Evolutionary conservation across 305 asterid species (phyloP), one percentile per base, ranked within the genome.

Genomic region (Fraxinus platypoda): DNA sequence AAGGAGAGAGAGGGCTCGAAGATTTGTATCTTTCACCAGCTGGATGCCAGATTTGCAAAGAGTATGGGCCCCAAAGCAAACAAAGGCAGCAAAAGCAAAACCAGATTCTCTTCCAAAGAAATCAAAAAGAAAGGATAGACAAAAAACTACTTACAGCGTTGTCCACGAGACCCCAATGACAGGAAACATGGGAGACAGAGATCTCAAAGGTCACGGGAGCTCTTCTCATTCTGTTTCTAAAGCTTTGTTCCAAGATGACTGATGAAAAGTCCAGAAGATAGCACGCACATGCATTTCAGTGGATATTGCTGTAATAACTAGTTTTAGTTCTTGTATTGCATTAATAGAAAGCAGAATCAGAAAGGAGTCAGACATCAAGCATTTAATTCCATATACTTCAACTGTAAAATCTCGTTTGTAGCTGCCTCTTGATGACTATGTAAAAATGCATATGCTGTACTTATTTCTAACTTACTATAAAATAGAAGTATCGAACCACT

Each of bases 31-130:
- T 49, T 94, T 89, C 59, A 75, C 90, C 1, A 85, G 97, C 83
- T 80, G 89, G 90, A 89, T 89, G 80, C 92, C 91, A 30, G 98
- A 91, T 86, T 84, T 94, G 85, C 99, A 92, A 87, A 90, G 99
- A 88, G 97, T 96, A 5, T 92, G 98, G 97, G 97, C 98, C 33
- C 97, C 97, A 68, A 93, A 90, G 87, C 93, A 87, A 74, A 86
- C 88, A n/a, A 94, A 93, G 87, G 81, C 81, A 33, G 68, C 28
- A 3, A 96, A 89, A 82, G 77, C 80, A 26, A 91, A 89, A 88
- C 81, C 84, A 23, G 95, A 87, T 77, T 79, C 88, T 80, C 81
- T 86, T 62, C 89, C 84, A 25, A 91, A 83, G 84, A 92, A 91
- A 83, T 81, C 90, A 0, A 93, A 89, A 82, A 87, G 88, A 84